These are phyloP conservation scores for Lachnellula willkommii DNA, from an alignment of 2,329 filamentous ascomycete genomes.

Conservation along the genomic window DNA sequence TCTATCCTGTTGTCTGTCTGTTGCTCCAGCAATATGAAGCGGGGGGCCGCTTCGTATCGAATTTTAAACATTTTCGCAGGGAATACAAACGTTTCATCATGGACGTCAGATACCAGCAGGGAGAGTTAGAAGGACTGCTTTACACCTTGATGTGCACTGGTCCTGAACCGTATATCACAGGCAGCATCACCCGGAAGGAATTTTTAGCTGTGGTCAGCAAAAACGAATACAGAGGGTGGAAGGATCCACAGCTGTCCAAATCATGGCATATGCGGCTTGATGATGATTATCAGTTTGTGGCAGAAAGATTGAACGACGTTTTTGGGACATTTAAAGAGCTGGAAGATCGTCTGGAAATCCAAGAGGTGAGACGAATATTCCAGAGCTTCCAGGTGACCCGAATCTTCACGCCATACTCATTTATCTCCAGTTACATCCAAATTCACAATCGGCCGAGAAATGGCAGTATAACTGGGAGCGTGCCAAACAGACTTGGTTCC, in stretches of 20 bases:
- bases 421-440: no score
- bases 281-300: neutral
- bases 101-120: slow-evolving; percentile 4
- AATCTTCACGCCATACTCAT: no score
- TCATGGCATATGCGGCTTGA: neutral
- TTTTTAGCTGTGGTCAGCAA: neutral
- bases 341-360: neutral
- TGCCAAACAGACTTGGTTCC: no score
- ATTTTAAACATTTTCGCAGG: slow-evolving; percentile 1
- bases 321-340: slow-evolving; percentile 1
- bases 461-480: no score
- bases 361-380: neutral
- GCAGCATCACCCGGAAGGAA: neutral
- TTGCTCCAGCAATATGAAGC: slow-evolving; percentile 1
- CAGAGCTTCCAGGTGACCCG: no score
- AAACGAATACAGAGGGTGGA: neutral
- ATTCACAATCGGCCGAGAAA: no score
- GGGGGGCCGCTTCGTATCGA: neutral
- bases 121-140: slow-evolving; percentile 1
- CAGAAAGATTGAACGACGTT: neutral
- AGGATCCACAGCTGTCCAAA: neutral
- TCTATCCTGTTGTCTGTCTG: neutral
- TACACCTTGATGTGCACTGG: slow-evolving; percentile 2
- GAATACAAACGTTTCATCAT: slow-evolving; percentile 3
- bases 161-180: neutral